Percentiles rank a stretch among this genome's conserved stretches.
phyloP scores from a whole-genome alignment of 768 basidiomycete species.

The Pleurotus salmoneostramineus region DNA sequence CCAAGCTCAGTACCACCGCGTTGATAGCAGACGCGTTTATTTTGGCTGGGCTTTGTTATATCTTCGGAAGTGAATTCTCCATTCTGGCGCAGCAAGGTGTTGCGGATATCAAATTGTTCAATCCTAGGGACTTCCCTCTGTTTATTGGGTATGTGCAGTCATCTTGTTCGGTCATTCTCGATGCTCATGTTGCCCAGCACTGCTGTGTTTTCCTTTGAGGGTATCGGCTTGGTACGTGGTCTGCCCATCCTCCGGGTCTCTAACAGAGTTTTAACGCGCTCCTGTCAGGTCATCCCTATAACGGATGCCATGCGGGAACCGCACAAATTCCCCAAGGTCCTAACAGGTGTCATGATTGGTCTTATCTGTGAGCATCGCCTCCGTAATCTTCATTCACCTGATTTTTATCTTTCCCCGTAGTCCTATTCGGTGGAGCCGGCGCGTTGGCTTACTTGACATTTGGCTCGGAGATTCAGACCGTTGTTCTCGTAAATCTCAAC shows the following conservation, averaged over 20 bases:
- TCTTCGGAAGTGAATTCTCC: conserved; percentile 79
- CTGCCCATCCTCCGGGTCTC: conserved; percentile 6
- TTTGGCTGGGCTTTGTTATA: conserved; percentile 80
- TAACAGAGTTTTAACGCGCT: not conserved
- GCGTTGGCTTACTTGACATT: conserved; percentile 86
- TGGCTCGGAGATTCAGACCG: conserved; percentile 83
- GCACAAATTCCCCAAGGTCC: conserved; percentile 81
- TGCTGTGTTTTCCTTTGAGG: conserved; percentile 98
- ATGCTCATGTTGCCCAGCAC: conserved; percentile 47
- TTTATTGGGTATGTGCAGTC: conserved; percentile 68
- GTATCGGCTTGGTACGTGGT: conserved; percentile 77
- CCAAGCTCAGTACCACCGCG: conserved; percentile 89
- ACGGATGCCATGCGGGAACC: conserved; percentile 97
- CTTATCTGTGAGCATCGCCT: conserved; percentile 49
- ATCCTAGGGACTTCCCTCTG: conserved; percentile 83
- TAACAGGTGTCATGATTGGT: conserved; percentile 91
- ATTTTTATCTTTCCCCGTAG: conserved; percentile 24
- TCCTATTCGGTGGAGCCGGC: conserved; percentile 87
- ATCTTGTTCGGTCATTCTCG: conserved; percentile 2
- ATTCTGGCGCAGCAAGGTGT: conserved; percentile 67
- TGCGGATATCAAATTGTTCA: conserved; percentile 83
- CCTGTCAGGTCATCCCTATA: conserved; percentile 78
- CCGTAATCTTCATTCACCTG: not conserved
- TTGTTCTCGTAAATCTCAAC: conserved; percentile 93
- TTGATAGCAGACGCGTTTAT: conserved; percentile 95